These are phyloP conservation scores for Rhizopus stolonifer DNA, from an alignment of 371 early-diverging fungal species.

Conservation along the genomic window DNA sequence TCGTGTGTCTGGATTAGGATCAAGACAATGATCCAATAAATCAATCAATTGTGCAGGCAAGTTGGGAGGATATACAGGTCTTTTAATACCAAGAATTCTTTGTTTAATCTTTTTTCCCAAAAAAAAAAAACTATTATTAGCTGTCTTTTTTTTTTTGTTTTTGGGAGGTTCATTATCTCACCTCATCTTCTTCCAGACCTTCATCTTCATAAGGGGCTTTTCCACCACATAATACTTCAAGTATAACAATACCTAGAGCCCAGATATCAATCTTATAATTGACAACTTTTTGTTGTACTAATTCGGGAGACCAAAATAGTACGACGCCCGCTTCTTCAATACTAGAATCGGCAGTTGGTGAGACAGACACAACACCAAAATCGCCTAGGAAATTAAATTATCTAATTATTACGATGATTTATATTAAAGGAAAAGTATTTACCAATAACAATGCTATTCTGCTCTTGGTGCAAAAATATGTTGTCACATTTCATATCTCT, in stretches of 20 bases:
- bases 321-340: slow-evolving; percentile 55
- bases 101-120: slow-evolving; percentile 40
- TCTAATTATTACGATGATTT: neutral
- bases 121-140: neutral
- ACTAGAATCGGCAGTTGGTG: slow-evolving; percentile 47
- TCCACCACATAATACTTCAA: slow-evolving; percentile 48
- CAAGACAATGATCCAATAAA: slow-evolving; percentile 42
- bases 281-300: slow-evolving; percentile 45
- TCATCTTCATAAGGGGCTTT: slow-evolving; percentile 56
- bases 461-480: slow-evolving; percentile 42
- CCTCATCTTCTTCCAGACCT: slow-evolving; percentile 46
- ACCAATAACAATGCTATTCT: slow-evolving; percentile 48
- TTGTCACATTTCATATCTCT: slow-evolving; percentile 57
- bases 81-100: slow-evolving; percentile 38
- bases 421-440: slow-evolving; percentile 1
- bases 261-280: slow-evolving; percentile 49
- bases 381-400: slow-evolving; percentile 30
- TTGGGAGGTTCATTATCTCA: slow-evolving; percentile 8
- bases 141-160: neutral
- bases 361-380: slow-evolving; percentile 53
- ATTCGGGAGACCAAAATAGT: slow-evolving; percentile 55
- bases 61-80: slow-evolving; percentile 38
- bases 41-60: slow-evolving; percentile 38
- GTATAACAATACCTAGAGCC: slow-evolving; percentile 52
- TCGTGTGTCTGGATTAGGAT: slow-evolving; percentile 36